phyloP scores from a whole-genome alignment of 306 rosid species.

The Amphicarpaea edgeworthii region DNA sequence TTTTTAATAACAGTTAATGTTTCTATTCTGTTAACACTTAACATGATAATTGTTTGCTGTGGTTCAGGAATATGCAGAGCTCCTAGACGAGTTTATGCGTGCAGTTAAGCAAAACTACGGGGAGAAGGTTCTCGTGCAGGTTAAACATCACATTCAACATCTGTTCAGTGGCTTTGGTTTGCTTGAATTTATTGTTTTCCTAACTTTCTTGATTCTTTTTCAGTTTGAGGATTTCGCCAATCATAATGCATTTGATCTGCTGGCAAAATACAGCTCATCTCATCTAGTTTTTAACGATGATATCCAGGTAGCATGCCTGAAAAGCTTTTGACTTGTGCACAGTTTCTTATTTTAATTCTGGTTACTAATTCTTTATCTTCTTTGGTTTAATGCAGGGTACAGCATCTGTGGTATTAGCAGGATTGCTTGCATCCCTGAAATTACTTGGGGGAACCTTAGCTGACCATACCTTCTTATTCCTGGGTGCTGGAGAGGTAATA shows the following conservation, averaged over 20 bases:
- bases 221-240: slow-evolving; percentile 98
- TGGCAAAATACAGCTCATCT: slow-evolving; percentile 72
- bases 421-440: slow-evolving; percentile 86
- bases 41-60: slow-evolving; percentile 38
- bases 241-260: slow-evolving; percentile 95
- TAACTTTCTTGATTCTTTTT: slow-evolving; percentile 34
- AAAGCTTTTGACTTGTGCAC: slow-evolving; percentile 20
- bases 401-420: slow-evolving; percentile 96
- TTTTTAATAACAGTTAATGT: not conserved
- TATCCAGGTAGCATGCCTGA: slow-evolving; percentile 69
- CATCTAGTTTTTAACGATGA: slow-evolving; percentile 98
- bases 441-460: slow-evolving; percentile 83
- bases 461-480: slow-evolving; percentile 92
- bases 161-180: slow-evolving; percentile 24
- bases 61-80: slow-evolving; percentile 86
- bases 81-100: slow-evolving; percentile 92
- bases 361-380: slow-evolving; percentile 39
- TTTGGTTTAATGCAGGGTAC: slow-evolving; percentile 78
- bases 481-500: slow-evolving; percentile 95
- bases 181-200: slow-evolving; percentile 24
- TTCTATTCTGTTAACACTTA: slow-evolving; percentile 34
- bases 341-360: slow-evolving; percentile 36
- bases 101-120: slow-evolving; percentile 96
- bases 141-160: slow-evolving; percentile 51
- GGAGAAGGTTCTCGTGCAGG: slow-evolving; percentile 93